These are phyloP conservation scores for Blastobotrys niveus DNA, from an alignment of 1,139 yeast genomes.

Conservation along the genomic window DNA sequence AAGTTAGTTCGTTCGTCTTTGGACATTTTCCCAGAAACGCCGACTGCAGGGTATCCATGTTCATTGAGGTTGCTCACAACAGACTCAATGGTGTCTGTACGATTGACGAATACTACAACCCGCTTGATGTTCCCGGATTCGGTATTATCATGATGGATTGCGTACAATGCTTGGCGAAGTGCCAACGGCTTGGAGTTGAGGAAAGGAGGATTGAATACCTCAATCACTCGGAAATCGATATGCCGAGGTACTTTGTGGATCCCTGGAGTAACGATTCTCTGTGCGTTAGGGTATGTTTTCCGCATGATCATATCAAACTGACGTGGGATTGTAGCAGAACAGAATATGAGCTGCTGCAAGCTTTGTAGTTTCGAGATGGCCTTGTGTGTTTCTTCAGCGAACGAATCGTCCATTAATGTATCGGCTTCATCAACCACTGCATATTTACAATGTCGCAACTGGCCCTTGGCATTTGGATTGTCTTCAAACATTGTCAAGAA, in stretches of 20 bases:
- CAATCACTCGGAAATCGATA: conserved; percentile 66
- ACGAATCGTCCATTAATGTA: conserved; percentile 79
- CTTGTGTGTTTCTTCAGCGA: conserved; percentile 60
- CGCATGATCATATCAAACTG: conserved; percentile 62
- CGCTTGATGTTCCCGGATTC: conserved; percentile 74
- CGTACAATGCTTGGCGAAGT: conserved; percentile 80
- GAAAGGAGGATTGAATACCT: conserved; percentile 69
- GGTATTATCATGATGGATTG: conserved; percentile 77
- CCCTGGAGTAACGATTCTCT: conserved; percentile 72
- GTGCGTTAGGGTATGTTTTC: conserved; percentile 57
- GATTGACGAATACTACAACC: conserved; percentile 81
- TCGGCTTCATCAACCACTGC: conserved; percentile 94
- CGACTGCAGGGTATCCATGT: conserved; percentile 57
- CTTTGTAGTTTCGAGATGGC: conserved; percentile 50
- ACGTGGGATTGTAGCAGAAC: conserved; percentile 87
- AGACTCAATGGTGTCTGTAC: conserved; percentile 55
- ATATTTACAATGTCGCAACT: conserved; percentile 39
- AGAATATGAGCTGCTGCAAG: conserved; percentile 61
- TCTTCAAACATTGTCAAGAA: conserved; percentile 21
- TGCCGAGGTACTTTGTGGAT: conserved; percentile 77
- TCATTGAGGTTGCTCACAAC: conserved; percentile 51
- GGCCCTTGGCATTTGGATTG: conserved; percentile 20
- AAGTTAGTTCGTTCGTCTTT: conserved; percentile 52
- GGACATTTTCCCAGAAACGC: conserved; percentile 60
- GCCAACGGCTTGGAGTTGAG: conserved; percentile 80